Evolutionary conservation across 768 basidiomycete species (phyloP).

Genomic region (Termitomyces sp.): DNA sequence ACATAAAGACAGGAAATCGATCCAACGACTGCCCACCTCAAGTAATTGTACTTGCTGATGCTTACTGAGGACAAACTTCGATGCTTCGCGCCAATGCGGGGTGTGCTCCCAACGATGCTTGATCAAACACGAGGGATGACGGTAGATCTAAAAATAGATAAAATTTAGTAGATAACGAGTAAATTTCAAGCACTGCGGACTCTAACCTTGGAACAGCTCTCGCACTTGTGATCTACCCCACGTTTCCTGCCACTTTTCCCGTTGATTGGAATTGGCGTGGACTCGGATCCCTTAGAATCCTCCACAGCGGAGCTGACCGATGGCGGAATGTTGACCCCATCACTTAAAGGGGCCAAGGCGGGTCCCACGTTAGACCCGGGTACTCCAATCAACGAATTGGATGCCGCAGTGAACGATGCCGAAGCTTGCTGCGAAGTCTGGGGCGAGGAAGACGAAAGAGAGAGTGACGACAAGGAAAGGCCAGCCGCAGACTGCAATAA

Average conservation of each 20-base stretch:
- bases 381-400: conserved; percentile 18
- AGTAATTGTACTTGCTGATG: conserved; percentile 97
- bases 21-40: conserved; percentile 47
- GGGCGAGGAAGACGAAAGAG: conserved; percentile 37
- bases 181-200: conserved; percentile 2
- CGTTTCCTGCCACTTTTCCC: conserved; percentile 62
- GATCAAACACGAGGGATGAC: conserved; percentile 91
- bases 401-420: conserved; percentile 19
- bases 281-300: conserved; percentile 11
- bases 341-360: conserved; percentile 19
- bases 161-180: conserved; percentile 4
- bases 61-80: conserved; percentile 87
- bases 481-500: conserved; percentile 27
- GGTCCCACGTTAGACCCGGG: conserved; percentile 17
- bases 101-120: conserved; percentile 99
- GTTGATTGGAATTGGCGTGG: conserved; percentile 33
- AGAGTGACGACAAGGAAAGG: conserved; percentile 40
- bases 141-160: conserved; percentile 54
- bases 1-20: background rate
- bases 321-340: conserved; percentile 19
- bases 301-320: conserved; percentile 8
- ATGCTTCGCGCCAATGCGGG: conserved; percentile 91
- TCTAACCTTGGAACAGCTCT: conserved; percentile 88
- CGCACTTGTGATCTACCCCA: conserved; percentile 85
- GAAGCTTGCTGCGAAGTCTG: conserved; percentile 18